Evolutionary conservation across 768 basidiomycete species (phyloP), one percentile per base, ranked within the genome.

Genomic region (Phlegmacium glaucopus): DNA sequence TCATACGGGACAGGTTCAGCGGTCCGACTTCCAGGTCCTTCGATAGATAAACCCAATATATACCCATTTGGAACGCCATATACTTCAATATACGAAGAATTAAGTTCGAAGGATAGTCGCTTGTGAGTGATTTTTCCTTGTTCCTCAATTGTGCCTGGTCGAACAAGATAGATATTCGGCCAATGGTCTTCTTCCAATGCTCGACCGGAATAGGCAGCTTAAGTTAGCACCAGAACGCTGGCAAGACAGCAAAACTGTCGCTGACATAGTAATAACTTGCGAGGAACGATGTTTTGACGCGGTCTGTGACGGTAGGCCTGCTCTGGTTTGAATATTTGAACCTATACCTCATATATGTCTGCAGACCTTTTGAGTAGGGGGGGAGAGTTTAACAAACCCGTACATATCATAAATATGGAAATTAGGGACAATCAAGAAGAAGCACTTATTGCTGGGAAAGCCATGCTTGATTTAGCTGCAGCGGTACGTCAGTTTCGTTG

Each of bases 351-450:
- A 53, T 22, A 13, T 35, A 15, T n/a, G n/a, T 39, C 5, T 7
- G 25, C 39, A 93, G 96, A 99, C 69, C 71, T 99, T 11, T 72
- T 98, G 48, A 69, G 76, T 27, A 80, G 91, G 55, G 94, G 93
- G 25, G 91, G 96, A 4, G 94, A 98, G 48, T 85, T 83, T 61
- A 97, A 93, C 70, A 85, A 85, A 50, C 89, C 94, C 2, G 93
- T 98, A 13, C 96, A 99, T 66, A 66, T 99, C 36, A 90, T 99
- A 60, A 99, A 99, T 67, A 81, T 98, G 51, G 96, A 99, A 62
- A 98, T 98, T 68, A 96, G 90, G 72, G 96, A 99, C 68, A 98
- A 96, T 61, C 94, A 97, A 58, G 96, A 98, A 75, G 96, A 99
- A 67, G 96, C 96, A 1, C 74, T 88, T 39, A 92, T 97, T 54